phyloP scores from a whole-genome alignment of 2,329 filamentous ascomycete genomes.

The Nakataea oryzae region DNA sequence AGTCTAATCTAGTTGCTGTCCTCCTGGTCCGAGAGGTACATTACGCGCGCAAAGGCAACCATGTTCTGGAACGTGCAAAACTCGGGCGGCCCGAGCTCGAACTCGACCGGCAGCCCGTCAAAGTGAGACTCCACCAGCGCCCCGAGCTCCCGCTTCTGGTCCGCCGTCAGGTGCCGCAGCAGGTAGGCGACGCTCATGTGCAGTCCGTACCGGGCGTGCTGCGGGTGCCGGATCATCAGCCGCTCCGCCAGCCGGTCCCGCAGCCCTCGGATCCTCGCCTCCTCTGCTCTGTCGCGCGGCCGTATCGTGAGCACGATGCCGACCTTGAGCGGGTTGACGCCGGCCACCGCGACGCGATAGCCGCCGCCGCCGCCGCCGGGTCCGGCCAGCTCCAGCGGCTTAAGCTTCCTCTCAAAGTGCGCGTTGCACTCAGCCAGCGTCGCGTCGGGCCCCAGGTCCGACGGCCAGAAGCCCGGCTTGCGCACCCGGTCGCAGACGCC shows the following conservation, averaged over 20 bases:
- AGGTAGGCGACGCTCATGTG: conserved; percentile 16
- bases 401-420: conserved; percentile 9
- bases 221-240: conserved; percentile 9
- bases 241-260: conserved; percentile 11
- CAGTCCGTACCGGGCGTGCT: conserved; percentile 12
- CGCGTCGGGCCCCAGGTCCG: conserved; percentile 7
- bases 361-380: background rate
- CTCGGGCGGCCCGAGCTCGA: conserved; percentile 13
- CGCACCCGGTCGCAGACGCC: conserved; percentile 14
- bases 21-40: conserved; percentile 1
- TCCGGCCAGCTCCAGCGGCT: conserved; percentile 9
- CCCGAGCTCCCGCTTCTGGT: conserved; percentile 8
- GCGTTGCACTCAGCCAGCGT: conserved; percentile 9
- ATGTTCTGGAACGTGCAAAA: conserved; percentile 16
- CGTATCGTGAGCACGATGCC: conserved; percentile 10
- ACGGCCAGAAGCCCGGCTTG: conserved; percentile 12
- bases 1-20: too few relatives aligned
- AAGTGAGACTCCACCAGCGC: conserved; percentile 8
- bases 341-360: conserved; percentile 9
- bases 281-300: conserved; percentile 5
- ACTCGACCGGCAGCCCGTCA: conserved; percentile 8
- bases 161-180: conserved; percentile 8
- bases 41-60: conserved; percentile 12
- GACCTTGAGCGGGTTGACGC: conserved; percentile 10
- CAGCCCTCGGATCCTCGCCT: conserved; percentile 8